Conservation (phyloP, 2,329 filamentous ascomycete species). For the Pleurostoma richardsiae region DNA sequence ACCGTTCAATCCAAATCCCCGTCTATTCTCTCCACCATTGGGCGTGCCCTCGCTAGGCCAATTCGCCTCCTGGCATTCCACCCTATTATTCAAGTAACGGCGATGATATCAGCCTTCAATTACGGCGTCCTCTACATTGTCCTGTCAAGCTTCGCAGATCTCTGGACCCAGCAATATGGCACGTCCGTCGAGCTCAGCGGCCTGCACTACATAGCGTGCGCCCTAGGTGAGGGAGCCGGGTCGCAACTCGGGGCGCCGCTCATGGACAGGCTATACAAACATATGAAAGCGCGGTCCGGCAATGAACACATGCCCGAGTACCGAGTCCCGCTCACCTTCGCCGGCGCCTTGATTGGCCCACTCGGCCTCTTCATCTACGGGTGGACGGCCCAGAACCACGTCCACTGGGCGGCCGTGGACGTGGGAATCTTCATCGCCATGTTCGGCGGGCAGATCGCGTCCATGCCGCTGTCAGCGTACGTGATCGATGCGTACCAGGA, state of each 20-base stretch:
- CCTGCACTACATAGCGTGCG: conserved; percentile 59
- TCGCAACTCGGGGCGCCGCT: conserved; percentile 38
- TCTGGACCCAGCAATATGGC: conserved; percentile 52
- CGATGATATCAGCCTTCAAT: conserved; percentile 50
- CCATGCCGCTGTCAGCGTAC: conserved; percentile 28
- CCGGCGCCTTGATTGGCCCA: conserved; percentile 38
- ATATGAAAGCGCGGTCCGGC: conserved; percentile 14
- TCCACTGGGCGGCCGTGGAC: conserved; percentile 33
- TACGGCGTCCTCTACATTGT: conserved; percentile 62
- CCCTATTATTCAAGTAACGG: conserved; percentile 53
- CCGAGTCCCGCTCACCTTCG: conserved; percentile 20
- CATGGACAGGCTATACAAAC: conserved; percentile 34
- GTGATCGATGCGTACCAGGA: conserved; percentile 39
- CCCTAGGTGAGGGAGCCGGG: conserved; percentile 56
- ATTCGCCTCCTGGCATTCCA: conserved; percentile 52
- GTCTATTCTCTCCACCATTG: conserved; percentile 8
- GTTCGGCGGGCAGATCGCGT: conserved; percentile 24
- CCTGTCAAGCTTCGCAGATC: conserved; percentile 53
- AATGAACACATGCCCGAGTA: conserved; percentile 46
- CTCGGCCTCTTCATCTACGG: conserved; percentile 35
- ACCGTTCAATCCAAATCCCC: conserved; percentile 13
- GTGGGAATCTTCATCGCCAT: conserved; percentile 23
- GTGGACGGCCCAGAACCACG: conserved; percentile 30
- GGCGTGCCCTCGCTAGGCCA: conserved; percentile 42
- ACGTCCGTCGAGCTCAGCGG: conserved; percentile 54